Evolutionary conservation across 2,329 filamentous ascomycete species (phyloP).

Genomic region (Colletotrichum musicola): DNA sequence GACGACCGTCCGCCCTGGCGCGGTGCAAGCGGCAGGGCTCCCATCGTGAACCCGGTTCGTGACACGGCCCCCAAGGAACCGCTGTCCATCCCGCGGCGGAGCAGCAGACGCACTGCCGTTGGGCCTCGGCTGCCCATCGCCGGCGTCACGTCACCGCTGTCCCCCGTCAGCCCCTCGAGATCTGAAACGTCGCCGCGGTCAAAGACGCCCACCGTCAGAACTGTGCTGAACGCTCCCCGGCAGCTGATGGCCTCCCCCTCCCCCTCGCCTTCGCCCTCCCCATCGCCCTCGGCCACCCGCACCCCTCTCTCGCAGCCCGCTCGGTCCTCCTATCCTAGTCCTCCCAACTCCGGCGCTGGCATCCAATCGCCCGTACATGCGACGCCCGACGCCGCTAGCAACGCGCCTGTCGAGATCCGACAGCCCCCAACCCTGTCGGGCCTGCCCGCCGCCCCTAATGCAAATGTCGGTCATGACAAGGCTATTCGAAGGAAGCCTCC

Average conservation of each 20-base stretch:
- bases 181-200: slow-evolving; percentile 51
- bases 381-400: slow-evolving; percentile 31
- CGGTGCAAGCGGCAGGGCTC: slow-evolving; percentile 76
- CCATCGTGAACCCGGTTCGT: slow-evolving; percentile 73
- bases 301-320: slow-evolving; percentile 36
- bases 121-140: slow-evolving; percentile 41
- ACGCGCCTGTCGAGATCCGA: slow-evolving; percentile 19
- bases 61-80: slow-evolving; percentile 70
- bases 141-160: slow-evolving; percentile 42
- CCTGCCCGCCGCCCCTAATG: slow-evolving; percentile 35
- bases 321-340: slow-evolving; percentile 48
- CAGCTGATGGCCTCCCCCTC: slow-evolving; percentile 46
- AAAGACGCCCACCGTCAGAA: slow-evolving; percentile 49
- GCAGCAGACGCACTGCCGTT: slow-evolving; percentile 55
- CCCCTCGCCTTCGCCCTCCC: slow-evolving; percentile 43
- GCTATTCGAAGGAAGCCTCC: slow-evolving; percentile 62
- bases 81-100: slow-evolving; percentile 67
- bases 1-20: slow-evolving; percentile 74
- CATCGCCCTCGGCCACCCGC: slow-evolving; percentile 23
- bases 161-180: slow-evolving; percentile 48
- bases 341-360: slow-evolving; percentile 46
- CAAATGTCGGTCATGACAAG: slow-evolving; percentile 43
- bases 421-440: slow-evolving; percentile 31
- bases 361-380: slow-evolving; percentile 39
- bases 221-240: slow-evolving; percentile 42